Conservation (phyloP, 2,329 filamentous ascomycete species). For the Cladosporium sp. region DNA sequence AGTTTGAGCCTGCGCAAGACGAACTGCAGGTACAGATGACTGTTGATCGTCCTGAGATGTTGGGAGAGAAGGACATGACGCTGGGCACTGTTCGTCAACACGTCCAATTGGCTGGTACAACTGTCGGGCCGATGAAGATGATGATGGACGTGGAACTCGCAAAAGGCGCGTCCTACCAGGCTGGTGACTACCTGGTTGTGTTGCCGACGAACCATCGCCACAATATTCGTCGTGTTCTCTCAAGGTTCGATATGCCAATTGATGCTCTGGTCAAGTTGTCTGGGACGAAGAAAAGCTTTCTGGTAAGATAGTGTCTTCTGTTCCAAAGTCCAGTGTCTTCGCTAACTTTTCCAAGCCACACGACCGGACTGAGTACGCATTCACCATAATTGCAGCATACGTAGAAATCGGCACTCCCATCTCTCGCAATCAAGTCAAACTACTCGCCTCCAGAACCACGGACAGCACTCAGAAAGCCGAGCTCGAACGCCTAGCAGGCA, state of each 20-base stretch:
- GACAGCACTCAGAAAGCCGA: slow-evolving; percentile 36
- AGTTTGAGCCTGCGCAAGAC: background rate
- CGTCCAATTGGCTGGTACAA: slow-evolving; percentile 49
- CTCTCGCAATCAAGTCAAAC: slow-evolving; percentile 31
- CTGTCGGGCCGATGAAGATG: slow-evolving; percentile 54
- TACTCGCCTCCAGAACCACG: slow-evolving; percentile 29
- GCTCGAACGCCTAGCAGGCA: slow-evolving; percentile 41
- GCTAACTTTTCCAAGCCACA: slow-evolving; percentile 47
- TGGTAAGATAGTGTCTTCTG: slow-evolving; percentile 37
- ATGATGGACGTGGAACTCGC: slow-evolving; percentile 41
- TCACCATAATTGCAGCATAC: slow-evolving; percentile 57
- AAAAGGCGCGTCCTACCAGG: slow-evolving; percentile 55
- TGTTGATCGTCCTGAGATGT: background rate
- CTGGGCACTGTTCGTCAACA: slow-evolving; percentile 50
- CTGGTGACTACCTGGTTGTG: slow-evolving; percentile 43
- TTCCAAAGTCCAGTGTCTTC: slow-evolving; percentile 56
- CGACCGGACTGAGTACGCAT: slow-evolving; percentile 2
- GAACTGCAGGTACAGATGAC: background rate
- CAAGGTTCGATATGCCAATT: slow-evolving; percentile 61
- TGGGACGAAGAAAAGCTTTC: slow-evolving; percentile 14
- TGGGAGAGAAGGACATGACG: slow-evolving; percentile 19
- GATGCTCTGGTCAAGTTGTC: slow-evolving; percentile 47
- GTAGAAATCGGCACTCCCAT: slow-evolving; percentile 70
- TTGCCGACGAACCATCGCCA: slow-evolving; percentile 49
- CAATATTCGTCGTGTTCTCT: slow-evolving; percentile 58